Conservation (phyloP, 2,329 filamentous ascomycete genomes). For the Ciborinia camelliae region DNA sequence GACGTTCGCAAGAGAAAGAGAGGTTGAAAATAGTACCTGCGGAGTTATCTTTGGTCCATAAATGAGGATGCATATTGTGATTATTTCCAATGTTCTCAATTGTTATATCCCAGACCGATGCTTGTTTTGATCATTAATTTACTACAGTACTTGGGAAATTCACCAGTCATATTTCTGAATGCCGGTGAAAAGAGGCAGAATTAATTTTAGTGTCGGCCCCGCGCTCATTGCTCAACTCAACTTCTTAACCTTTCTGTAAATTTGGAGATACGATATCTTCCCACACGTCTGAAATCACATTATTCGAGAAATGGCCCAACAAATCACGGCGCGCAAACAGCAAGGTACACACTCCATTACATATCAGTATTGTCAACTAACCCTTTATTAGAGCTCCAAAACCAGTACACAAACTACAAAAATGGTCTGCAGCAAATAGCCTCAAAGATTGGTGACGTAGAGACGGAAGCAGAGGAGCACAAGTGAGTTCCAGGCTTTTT, state of each 20-base stretch:
- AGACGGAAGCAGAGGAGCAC: constrained; percentile 96
- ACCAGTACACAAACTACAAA: constrained; percentile 75
- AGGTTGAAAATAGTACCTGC: constrained; percentile 55
- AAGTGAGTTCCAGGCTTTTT: constrained; percentile 62
- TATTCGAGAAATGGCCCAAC: constrained; percentile 33
- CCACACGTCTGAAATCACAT: background rate
- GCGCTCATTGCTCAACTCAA: background rate
- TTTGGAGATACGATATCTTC: background rate
- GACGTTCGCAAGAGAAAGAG: background rate
- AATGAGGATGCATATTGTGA: constrained; percentile 85
- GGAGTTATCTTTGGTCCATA: constrained; percentile 84
- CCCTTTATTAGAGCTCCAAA: constrained; percentile 63
- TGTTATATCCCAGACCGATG: constrained; percentile 1
- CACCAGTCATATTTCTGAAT: constrained; percentile 11
- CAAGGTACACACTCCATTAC: constrained; percentile 33
- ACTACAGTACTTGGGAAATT: background rate
- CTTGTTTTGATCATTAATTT: constrained; percentile 4
- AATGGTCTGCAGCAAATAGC: constrained; percentile 84
- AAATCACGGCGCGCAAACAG: constrained; percentile 38
- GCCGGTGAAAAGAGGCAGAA: constrained; percentile 17
- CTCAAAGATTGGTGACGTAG: constrained; percentile 94
- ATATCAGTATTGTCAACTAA: constrained; percentile 13
- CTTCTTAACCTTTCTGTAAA: background rate
- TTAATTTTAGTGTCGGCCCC: constrained; percentile 9
- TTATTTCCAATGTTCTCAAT: background rate